Evolutionary conservation across 192 early-diverging fungal genomes (phyloP).

Genomic region (Spinellus fusiger): DNA sequence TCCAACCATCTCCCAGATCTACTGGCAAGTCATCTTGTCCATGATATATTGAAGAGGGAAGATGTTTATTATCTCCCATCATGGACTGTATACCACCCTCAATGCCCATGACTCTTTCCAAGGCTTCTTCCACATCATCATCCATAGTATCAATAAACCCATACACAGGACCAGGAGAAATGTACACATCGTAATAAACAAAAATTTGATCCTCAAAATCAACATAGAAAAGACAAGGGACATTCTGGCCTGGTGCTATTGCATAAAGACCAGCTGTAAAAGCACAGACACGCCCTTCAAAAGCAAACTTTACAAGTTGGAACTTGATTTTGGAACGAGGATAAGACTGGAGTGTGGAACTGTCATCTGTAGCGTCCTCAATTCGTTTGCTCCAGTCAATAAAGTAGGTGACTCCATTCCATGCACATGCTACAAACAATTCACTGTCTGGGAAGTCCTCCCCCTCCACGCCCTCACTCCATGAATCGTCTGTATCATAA

Average conservation of each 20-base stretch:
- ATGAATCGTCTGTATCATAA: conserved; percentile 9
- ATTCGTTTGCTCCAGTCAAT: conserved; percentile 40
- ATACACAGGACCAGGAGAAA: conserved; percentile 36
- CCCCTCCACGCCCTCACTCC: conserved; percentile 17
- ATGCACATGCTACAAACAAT: conserved; percentile 51
- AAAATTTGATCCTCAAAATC: conserved; percentile 58
- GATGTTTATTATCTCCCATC: background rate
- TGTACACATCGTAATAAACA: conserved; percentile 50
- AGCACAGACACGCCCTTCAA: conserved; percentile 52
- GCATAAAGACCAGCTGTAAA: conserved; percentile 54
- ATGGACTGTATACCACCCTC: conserved; percentile 13
- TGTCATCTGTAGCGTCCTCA: conserved; percentile 7
- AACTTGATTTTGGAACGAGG: conserved; percentile 25
- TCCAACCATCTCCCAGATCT: conserved; percentile 32
- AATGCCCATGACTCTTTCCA: conserved; percentile 22
- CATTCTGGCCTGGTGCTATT: conserved; percentile 38
- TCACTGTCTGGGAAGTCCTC: conserved; percentile 29
- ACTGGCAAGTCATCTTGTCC: conserved; percentile 2
- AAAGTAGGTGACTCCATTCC: conserved; percentile 52
- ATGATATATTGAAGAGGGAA: background rate
- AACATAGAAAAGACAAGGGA: conserved; percentile 53
- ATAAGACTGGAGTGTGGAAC: conserved; percentile 14
- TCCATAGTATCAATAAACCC: conserved; percentile 42
- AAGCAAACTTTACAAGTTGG: conserved; percentile 47
- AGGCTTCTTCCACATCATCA: conserved; percentile 30